Conservation (phyloP, 768 basidiomycete species). For the Tricholoma terreum region DNA sequence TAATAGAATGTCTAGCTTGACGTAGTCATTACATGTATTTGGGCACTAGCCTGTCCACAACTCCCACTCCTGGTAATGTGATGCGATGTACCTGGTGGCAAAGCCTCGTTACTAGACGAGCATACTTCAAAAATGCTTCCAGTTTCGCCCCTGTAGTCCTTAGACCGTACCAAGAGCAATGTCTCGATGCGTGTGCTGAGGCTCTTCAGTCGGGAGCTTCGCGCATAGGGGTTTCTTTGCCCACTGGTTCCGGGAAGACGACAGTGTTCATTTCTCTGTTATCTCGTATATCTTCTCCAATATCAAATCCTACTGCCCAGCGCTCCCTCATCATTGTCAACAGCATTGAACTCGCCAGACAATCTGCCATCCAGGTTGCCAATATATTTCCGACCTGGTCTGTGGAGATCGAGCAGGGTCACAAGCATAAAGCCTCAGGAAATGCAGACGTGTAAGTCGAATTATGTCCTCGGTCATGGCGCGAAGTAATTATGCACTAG, state of each 20-base stretch:
- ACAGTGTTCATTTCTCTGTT: conserved; percentile 87
- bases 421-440: conserved; percentile 71
- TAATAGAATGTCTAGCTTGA: neutral
- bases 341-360: conserved; percentile 83
- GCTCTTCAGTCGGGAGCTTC: conserved; percentile 66
- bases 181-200: conserved; percentile 70
- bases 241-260: conserved; percentile 87
- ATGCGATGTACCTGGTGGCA: neutral
- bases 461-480: neutral
- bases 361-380: conserved; percentile 73
- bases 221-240: conserved; percentile 80
- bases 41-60: too few species aligned
- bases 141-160: conserved; percentile 34
- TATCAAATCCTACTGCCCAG: conserved; percentile 40
- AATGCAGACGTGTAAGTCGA: conserved; percentile 74
- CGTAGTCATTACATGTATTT: too few species aligned
- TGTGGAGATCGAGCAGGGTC: conserved; percentile 92
- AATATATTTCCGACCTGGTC: conserved; percentile 66
- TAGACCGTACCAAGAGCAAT: conserved; percentile 87
- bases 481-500: conserved; percentile 32
- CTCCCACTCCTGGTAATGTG: neutral
- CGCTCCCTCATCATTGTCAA: conserved; percentile 84
- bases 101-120: neutral
- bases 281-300: conserved; percentile 52
- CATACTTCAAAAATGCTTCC: neutral